Conservation (phyloP, 495 filamentous ascomycete genomes). For the Sphaerosporella brunnea region DNA sequence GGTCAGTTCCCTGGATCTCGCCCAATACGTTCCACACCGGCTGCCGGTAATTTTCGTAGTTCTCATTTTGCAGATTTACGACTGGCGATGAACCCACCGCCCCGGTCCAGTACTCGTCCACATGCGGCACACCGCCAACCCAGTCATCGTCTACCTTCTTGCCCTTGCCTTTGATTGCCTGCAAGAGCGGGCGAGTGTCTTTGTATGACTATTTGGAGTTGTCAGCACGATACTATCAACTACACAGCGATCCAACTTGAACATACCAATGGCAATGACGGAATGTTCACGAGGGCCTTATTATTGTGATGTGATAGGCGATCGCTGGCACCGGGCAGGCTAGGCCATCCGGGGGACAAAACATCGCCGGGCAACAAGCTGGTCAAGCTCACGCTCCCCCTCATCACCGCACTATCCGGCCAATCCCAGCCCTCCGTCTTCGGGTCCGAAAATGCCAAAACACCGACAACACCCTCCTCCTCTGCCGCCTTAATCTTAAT, state of each 20-base stretch:
- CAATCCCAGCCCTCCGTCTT: conserved; percentile 63
- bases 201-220: conserved; percentile 40
- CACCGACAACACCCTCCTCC: conserved; percentile 62
- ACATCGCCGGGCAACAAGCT: conserved; percentile 75
- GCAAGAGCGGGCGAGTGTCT: conserved; percentile 65
- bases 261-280: conserved; percentile 54
- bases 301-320: conserved; percentile 52
- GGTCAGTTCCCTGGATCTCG: conserved; percentile 62
- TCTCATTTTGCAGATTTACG: conserved; percentile 71
- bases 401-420: conserved; percentile 62
- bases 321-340: conserved; percentile 46
- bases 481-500: conserved; percentile 85
- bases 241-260: neutral
- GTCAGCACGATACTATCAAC: conserved; percentile 3
- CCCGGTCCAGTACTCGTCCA: conserved; percentile 70
- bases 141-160: conserved; percentile 51
- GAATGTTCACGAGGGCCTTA: conserved; percentile 58
- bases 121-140: conserved; percentile 54
- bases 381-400: conserved; percentile 67
- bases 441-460: conserved; percentile 83
- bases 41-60: conserved; percentile 66
- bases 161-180: conserved; percentile 60
- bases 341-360: conserved; percentile 72
- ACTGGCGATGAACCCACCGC: conserved; percentile 41
- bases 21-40: conserved; percentile 84